Evolutionary conservation across 192 early-diverging fungal species (phyloP).

Genomic region (Entophlyctis helioformis): DNA sequence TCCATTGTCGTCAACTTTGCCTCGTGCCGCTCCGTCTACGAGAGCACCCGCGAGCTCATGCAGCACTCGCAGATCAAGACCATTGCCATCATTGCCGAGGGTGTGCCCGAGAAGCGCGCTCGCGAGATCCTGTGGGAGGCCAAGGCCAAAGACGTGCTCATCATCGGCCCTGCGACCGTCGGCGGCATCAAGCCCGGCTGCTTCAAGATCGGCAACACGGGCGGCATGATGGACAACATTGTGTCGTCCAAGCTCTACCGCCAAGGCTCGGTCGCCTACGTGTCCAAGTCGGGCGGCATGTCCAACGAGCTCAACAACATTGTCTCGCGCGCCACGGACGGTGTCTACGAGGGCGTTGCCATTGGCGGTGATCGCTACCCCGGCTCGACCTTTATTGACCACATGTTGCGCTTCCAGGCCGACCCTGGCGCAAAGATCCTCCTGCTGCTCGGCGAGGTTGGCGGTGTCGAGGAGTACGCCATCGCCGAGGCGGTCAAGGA

Average conservation of each 20-base stretch:
- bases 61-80: constrained; percentile 76
- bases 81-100: constrained; percentile 96
- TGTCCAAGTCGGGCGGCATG: constrained; percentile 99
- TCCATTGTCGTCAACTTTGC: constrained; percentile 98
- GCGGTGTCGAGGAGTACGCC: constrained; percentile 94
- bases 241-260: constrained; percentile 95
- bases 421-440: constrained; percentile 92
- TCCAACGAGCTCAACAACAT: constrained; percentile 99
- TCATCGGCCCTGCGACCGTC: constrained; percentile 97
- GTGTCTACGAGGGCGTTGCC: constrained; percentile 97
- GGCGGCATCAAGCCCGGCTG: constrained; percentile 99
- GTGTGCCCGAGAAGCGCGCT: constrained; percentile 93
- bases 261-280: constrained; percentile 91
- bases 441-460: constrained; percentile 92
- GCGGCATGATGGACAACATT: constrained; percentile 99
- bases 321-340: constrained; percentile 87
- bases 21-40: constrained; percentile 83
- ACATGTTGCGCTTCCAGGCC: constrained; percentile 85
- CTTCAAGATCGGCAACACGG: constrained; percentile 99
- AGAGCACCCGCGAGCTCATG: constrained; percentile 84
- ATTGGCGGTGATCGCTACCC: constrained; percentile 99
- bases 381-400: constrained; percentile 96
- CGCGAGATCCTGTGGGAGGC: constrained; percentile 83
- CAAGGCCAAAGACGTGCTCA: constrained; percentile 61
- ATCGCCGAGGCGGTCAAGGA: constrained; percentile 84